phyloP scores from a whole-genome alignment of 2,329 filamentous ascomycete species.

The Diaporthe caulivora region DNA sequence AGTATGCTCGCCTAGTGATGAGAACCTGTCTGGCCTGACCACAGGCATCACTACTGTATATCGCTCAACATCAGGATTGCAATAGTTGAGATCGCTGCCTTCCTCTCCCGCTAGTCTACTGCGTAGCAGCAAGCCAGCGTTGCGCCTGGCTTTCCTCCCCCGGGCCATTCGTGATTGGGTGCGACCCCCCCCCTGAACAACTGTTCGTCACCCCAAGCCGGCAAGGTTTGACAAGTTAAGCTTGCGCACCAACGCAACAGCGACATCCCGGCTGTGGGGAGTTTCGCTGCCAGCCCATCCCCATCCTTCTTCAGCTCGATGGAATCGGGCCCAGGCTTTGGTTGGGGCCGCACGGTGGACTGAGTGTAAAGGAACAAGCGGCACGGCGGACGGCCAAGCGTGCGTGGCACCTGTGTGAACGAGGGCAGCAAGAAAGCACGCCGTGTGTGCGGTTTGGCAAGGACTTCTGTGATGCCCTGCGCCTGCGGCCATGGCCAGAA shows the following conservation, averaged over 20 bases:
- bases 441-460: neutral
- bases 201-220: slow-evolving; percentile 22
- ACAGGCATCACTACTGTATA: neutral
- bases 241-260: slow-evolving; percentile 36
- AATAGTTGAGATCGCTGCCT: slow-evolving; percentile 8
- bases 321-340: slow-evolving; percentile 23
- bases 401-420: slow-evolving; percentile 28
- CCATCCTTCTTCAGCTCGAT: slow-evolving; percentile 29
- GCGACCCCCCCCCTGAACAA: slow-evolving; percentile 27
- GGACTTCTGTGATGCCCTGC: neutral
- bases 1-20: neutral
- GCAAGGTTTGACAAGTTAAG: slow-evolving; percentile 34
- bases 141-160: slow-evolving; percentile 9
- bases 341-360: slow-evolving; percentile 17
- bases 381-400: slow-evolving; percentile 9
- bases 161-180: neutral
- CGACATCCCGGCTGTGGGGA: slow-evolving; percentile 29
- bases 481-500: neutral
- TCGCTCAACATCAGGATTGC: slow-evolving; percentile 2
- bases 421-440: slow-evolving; percentile 25
- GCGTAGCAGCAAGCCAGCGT: neutral
- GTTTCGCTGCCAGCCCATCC: slow-evolving; percentile 32
- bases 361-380: neutral
- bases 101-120: neutral
- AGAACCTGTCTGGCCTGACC: slow-evolving; percentile 12